A percentile compares a stretch with the other conserved stretches of the same genome.
phyloP scores from a whole-genome alignment of 2,329 filamentous ascomycete species.

The Nothophoma quercina region DNA sequence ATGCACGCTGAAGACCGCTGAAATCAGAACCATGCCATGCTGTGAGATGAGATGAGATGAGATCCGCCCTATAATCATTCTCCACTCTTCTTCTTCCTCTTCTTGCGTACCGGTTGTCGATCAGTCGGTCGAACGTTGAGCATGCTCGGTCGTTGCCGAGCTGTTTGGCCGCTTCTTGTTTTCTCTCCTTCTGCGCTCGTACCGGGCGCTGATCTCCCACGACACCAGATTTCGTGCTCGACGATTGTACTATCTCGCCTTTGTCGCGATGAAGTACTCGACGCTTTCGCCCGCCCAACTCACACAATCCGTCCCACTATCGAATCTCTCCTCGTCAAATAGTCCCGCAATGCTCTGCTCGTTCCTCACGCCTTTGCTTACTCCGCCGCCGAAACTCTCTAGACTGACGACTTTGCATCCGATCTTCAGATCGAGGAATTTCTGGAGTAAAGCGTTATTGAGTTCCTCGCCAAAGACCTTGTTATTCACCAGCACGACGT shows the following conservation, averaged over 20 bases:
- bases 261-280: conserved; percentile 80
- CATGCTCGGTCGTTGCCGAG: no score
- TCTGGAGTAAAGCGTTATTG: conserved; percentile 83
- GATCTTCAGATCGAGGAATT: conserved; percentile 92
- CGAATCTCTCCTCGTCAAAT: conserved; percentile 75
- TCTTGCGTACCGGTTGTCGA: no score
- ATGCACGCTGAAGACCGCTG: no score
- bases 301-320: conserved; percentile 75
- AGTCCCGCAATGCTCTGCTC: conserved; percentile 83
- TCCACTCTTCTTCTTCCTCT: no score
- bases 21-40: no score
- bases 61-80: no score
- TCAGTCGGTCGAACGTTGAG: no score
- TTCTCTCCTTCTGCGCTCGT: no score
- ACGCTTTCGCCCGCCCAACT: conserved; percentile 91
- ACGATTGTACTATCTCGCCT: conserved; percentile 53
- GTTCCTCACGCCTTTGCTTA: conserved; percentile 76
- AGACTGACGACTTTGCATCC: conserved; percentile 91
- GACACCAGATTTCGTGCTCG: no score
- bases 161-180: no score
- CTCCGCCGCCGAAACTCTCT: conserved; percentile 82
- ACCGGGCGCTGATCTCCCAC: no score
- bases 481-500: conserved; percentile 98
- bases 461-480: conserved; percentile 90
- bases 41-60: no score